phyloP scores from a whole-genome alignment of 305 asterid genomes.

The Ruellia speciosa region DNA sequence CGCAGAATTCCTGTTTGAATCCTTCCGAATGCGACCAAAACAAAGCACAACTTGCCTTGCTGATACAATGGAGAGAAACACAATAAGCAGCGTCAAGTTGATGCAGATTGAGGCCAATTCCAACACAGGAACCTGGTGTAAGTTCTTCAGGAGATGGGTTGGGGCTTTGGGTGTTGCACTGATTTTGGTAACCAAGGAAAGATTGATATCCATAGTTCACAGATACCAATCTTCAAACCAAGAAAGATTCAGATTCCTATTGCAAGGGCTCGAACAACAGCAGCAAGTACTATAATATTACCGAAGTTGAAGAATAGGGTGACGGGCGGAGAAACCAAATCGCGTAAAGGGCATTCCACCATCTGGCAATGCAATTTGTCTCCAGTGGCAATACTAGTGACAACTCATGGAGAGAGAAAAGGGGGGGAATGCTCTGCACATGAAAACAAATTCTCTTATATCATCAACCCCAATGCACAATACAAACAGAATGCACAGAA shows the following conservation, averaged over 20 bases:
- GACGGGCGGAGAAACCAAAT: conserved; percentile 32
- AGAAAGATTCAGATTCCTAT: conserved; percentile 29
- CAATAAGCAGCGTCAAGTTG: conserved; percentile 59
- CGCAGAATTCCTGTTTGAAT: conserved; percentile 27
- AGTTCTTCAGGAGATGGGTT: conserved; percentile 28
- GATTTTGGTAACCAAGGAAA: conserved; percentile 17
- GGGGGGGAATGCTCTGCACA: conserved; percentile 32
- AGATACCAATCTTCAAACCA: conserved; percentile 51
- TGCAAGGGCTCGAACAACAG: conserved; percentile 22
- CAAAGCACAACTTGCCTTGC: conserved; percentile 55
- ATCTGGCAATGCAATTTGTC: conserved; percentile 47
- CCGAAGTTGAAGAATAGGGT: background rate
- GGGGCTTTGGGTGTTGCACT: conserved; percentile 22
- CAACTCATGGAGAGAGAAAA: conserved; percentile 44
- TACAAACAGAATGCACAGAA: conserved; percentile 27
- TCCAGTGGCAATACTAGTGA: conserved; percentile 33
- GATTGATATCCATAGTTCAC: conserved; percentile 67
- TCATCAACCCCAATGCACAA: conserved; percentile 35
- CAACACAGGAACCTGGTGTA: conserved; percentile 44
- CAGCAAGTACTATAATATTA: conserved; percentile 7
- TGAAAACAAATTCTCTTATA: conserved; percentile 35
- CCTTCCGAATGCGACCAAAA: conserved; percentile 50
- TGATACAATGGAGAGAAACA: conserved; percentile 59
- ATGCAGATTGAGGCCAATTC: conserved; percentile 71
- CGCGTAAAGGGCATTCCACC: conserved; percentile 69